Percentiles rank a stretch among this genome's conserved stretches.
phyloP scores from a whole-genome alignment of 306 rosid species.

The Acacia confusa region DNA sequence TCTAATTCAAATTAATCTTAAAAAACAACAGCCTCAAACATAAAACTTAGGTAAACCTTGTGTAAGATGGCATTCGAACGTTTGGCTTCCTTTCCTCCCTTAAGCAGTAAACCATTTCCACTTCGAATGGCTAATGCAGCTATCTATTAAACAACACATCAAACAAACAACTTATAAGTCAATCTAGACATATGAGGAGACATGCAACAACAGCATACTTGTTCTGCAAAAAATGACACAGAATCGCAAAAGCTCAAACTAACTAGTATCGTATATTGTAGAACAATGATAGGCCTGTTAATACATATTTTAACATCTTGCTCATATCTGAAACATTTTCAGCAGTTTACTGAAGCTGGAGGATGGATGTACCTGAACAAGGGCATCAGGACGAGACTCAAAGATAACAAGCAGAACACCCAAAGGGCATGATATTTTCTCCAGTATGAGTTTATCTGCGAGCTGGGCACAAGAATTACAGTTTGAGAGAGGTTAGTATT shows the following conservation, averaged over 20 bases:
- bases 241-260: neutral
- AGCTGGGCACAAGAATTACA: slow-evolving; percentile 53
- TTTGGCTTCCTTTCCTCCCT: slow-evolving; percentile 92
- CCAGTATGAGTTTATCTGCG: slow-evolving; percentile 71
- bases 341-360: slow-evolving; percentile 18
- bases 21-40: slow-evolving; percentile 6
- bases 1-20: slow-evolving; percentile 17
- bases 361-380: slow-evolving; percentile 70
- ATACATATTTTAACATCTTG: slow-evolving; percentile 6
- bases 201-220: neutral
- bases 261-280: neutral
- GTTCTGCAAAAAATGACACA: neutral
- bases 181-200: neutral
- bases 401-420: slow-evolving; percentile 84
- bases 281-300: neutral
- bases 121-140: slow-evolving; percentile 88
- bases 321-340: slow-evolving; percentile 15
- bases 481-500: neutral
- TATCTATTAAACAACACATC: slow-evolving; percentile 56
- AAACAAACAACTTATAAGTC: slow-evolving; percentile 3
- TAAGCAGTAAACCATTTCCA: slow-evolving; percentile 89
- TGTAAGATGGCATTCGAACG: slow-evolving; percentile 75
- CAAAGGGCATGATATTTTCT: slow-evolving; percentile 70
- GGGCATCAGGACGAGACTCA: slow-evolving; percentile 97
- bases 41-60: slow-evolving; percentile 56